These are phyloP conservation scores for Boletus sp. DNA, from an alignment of 768 basidiomycete species.

Conservation along the genomic window DNA sequence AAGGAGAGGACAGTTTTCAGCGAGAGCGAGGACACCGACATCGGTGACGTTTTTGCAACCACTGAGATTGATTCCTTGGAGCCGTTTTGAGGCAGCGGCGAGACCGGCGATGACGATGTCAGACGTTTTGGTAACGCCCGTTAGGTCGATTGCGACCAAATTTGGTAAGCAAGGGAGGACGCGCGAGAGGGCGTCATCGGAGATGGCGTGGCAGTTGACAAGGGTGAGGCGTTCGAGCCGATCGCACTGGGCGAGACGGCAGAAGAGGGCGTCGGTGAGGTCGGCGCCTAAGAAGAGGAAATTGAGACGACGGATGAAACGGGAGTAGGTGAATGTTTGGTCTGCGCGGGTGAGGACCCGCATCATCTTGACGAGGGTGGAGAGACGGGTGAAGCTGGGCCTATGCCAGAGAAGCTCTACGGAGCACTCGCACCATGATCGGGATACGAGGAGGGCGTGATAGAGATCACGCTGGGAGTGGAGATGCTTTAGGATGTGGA, in stretches of 20 bases:
- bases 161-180: slow-evolving; percentile 72
- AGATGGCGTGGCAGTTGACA: slow-evolving; percentile 70
- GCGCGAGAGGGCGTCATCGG: slow-evolving; percentile 57
- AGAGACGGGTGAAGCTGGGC: slow-evolving; percentile 68
- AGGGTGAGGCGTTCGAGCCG: slow-evolving; percentile 88
- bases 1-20: slow-evolving; percentile 69
- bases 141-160: slow-evolving; percentile 84
- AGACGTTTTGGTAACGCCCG: slow-evolving; percentile 64
- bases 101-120: slow-evolving; percentile 73
- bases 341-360: slow-evolving; percentile 59
- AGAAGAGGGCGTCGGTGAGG: slow-evolving; percentile 73
- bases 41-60: slow-evolving; percentile 84
- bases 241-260: slow-evolving; percentile 68
- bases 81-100: slow-evolving; percentile 62
- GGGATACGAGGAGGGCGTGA: slow-evolving; percentile 74
- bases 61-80: slow-evolving; percentile 91
- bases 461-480: slow-evolving; percentile 73
- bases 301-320: slow-evolving; percentile 89
- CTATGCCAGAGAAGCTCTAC: slow-evolving; percentile 95
- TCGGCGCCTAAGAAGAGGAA: slow-evolving; percentile 68
- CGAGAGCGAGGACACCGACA: slow-evolving; percentile 71
- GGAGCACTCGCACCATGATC: slow-evolving; percentile 93
- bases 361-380: slow-evolving; percentile 78
- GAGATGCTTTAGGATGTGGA: slow-evolving; percentile 87
- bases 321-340: slow-evolving; percentile 83